Evolutionary conservation across 2,329 filamentous ascomycete species (phyloP).

Genomic region (Fusarium guadeloupense): DNA sequence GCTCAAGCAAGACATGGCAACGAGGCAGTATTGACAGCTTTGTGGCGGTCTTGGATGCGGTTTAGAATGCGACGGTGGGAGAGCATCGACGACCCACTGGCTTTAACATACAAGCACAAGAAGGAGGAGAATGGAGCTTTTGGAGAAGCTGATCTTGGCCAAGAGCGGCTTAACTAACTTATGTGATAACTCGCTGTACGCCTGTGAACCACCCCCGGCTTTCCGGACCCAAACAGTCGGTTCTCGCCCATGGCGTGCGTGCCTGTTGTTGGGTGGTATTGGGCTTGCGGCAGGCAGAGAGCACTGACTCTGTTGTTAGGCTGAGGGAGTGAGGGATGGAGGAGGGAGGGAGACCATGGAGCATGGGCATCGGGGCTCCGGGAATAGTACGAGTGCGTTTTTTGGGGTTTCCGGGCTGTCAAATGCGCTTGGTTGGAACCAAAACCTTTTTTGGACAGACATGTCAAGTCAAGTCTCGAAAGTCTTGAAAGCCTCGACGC

Average conservation of each 20-base stretch:
- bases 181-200: conserved; percentile 20
- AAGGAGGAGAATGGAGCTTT: not conserved
- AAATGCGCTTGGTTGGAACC: not conserved
- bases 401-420: not conserved
- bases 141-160: conserved; percentile 22
- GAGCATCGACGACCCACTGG: not conserved
- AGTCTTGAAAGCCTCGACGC: conserved; percentile 8
- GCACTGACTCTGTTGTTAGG: not conserved
- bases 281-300: not conserved
- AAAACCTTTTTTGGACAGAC: not conserved
- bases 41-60: conserved; percentile 24
- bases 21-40: conserved; percentile 6
- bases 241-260: conserved; percentile 21
- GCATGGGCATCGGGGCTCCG: not conserved
- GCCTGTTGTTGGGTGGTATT: conserved; percentile 19
- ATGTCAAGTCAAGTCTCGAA: conserved; percentile 16
- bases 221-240: conserved; percentile 43
- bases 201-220: conserved; percentile 25
- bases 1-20: conserved; percentile 35
- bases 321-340: too few relatives aligned
- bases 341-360: too few relatives aligned
- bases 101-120: not conserved
- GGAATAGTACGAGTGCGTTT: not conserved
- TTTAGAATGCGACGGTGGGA: conserved; percentile 9
- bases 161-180: conserved; percentile 33